Conservation (phyloP, 495 filamentous ascomycete genomes). For the Staphylotrichum longicolle region DNA sequence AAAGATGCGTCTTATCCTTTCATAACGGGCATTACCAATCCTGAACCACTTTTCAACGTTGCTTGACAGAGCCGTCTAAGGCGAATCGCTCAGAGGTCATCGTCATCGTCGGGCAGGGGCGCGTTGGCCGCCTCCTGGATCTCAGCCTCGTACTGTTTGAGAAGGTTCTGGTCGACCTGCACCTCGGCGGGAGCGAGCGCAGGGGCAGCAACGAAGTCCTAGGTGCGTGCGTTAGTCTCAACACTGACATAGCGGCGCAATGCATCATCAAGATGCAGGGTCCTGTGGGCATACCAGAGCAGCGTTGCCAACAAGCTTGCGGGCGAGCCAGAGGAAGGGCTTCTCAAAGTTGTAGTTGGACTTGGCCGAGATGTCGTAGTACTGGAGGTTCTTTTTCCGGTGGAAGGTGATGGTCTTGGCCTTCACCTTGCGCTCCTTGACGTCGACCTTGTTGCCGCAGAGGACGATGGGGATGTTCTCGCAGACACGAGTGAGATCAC, state of each 20-base stretch:
- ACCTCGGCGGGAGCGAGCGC: slow-evolving; percentile 94
- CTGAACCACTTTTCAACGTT: slow-evolving; percentile 16
- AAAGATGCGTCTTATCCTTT: slow-evolving; percentile 30
- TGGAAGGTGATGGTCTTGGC: slow-evolving; percentile 99
- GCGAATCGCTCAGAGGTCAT: slow-evolving; percentile 48
- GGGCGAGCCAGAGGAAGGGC: slow-evolving; percentile 99
- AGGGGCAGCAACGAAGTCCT: slow-evolving; percentile 97
- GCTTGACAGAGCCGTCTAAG: slow-evolving; percentile 17
- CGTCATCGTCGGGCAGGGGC: slow-evolving; percentile 94
- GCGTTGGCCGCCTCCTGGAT: slow-evolving; percentile 76
- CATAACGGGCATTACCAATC: slow-evolving; percentile 36
- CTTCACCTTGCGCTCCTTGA: slow-evolving; percentile 99
- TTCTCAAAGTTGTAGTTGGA: slow-evolving; percentile 99
- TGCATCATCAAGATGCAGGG: neutral
- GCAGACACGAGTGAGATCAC: slow-evolving; percentile 98
- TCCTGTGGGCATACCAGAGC: slow-evolving; percentile 61
- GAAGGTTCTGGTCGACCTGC: slow-evolving; percentile 74
- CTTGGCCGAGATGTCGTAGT: slow-evolving; percentile 99
- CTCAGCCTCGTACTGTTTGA: slow-evolving; percentile 81
- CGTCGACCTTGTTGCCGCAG: slow-evolving; percentile 99
- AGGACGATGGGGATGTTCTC: slow-evolving; percentile 99
- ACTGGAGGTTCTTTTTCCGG: slow-evolving; percentile 99
- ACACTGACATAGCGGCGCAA: neutral
- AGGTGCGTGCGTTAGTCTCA: slow-evolving; percentile 19
- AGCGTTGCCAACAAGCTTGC: slow-evolving; percentile 96